Evolutionary conservation across 306 rosid species (phyloP).

Genomic region (Vachellia collinsii): DNA sequence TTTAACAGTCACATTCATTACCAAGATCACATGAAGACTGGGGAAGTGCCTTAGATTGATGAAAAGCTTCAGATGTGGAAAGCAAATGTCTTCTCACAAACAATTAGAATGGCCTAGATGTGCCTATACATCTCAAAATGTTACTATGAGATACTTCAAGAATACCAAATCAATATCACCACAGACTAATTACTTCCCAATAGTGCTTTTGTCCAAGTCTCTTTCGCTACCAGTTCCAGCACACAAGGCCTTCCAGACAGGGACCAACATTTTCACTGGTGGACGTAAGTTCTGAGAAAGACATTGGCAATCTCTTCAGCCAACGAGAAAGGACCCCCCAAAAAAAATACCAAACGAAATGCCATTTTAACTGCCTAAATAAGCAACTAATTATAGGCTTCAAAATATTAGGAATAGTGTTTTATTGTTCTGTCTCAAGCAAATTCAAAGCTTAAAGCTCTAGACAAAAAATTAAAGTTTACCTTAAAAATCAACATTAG

Average conservation of each 20-base stretch:
- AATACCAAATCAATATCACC: neutral
- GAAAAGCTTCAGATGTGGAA: neutral
- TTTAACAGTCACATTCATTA: neutral
- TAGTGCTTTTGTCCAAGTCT: neutral
- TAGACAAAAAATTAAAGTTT: constrained; percentile 12
- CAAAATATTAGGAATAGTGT: neutral
- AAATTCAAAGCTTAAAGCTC: neutral
- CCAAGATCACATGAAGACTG: neutral
- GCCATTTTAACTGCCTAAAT: constrained; percentile 9
- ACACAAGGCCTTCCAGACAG: constrained; percentile 91
- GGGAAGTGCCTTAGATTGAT: neutral
- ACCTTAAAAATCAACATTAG: constrained; percentile 79
- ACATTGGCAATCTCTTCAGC: constrained; percentile 32
- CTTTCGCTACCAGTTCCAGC: constrained; percentile 50
- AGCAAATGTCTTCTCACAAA: neutral
- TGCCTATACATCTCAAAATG: neutral
- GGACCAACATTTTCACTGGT: constrained; percentile 79
- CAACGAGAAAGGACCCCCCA: neutral
- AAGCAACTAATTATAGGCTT: constrained; percentile 29
- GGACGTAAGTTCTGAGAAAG: constrained; percentile 65
- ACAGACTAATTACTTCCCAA: neutral
- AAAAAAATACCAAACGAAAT: neutral
- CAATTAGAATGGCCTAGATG: neutral
- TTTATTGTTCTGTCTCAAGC: neutral
- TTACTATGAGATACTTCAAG: neutral